Evolutionary conservation across 2,329 filamentous ascomycete genomes (phyloP).

Genomic region (Teratosphaeriaceae sp.): DNA sequence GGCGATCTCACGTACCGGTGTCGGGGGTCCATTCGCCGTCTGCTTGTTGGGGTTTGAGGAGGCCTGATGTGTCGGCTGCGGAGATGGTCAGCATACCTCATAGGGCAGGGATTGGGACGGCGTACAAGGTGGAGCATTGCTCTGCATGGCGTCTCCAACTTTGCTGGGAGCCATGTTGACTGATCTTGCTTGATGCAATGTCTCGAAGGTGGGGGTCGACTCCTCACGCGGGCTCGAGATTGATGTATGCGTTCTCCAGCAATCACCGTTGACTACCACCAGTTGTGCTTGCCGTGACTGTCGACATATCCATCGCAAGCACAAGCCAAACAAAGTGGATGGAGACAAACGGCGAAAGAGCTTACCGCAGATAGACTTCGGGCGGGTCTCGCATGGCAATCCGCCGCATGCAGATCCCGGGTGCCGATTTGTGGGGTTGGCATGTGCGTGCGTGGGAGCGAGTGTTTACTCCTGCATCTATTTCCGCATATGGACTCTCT

Average conservation of each 20-base stretch:
- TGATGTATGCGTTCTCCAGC: background rate
- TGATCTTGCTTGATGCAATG: background rate
- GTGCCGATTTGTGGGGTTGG: too few species aligned
- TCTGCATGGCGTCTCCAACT: conserved; percentile 22
- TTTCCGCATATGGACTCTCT: too few species aligned
- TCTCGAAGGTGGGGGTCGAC: background rate
- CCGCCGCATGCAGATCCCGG: too few species aligned
- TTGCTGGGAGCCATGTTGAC: conserved; percentile 7
- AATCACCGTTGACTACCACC: too few species aligned
- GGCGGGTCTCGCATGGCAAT: too few species aligned
- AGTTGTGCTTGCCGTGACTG: background rate
- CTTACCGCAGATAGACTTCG: background rate
- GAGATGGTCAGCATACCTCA: conserved; percentile 1
- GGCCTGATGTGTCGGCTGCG: conserved; percentile 29
- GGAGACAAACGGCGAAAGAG: background rate
- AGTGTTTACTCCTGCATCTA: too few species aligned
- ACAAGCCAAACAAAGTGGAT: background rate
- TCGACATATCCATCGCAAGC: background rate
- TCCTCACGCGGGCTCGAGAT: too few species aligned
- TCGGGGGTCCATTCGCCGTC: conserved; percentile 38
- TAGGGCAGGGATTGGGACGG: conserved; percentile 1
- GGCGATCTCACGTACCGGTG: conserved; percentile 36
- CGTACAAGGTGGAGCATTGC: conserved; percentile 33
- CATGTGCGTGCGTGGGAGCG: too few species aligned
- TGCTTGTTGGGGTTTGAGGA: conserved; percentile 23